Evolutionary conservation across 345 rosid genomes (phyloP).

Genomic region (Diplotaxis tenuifolia): DNA sequence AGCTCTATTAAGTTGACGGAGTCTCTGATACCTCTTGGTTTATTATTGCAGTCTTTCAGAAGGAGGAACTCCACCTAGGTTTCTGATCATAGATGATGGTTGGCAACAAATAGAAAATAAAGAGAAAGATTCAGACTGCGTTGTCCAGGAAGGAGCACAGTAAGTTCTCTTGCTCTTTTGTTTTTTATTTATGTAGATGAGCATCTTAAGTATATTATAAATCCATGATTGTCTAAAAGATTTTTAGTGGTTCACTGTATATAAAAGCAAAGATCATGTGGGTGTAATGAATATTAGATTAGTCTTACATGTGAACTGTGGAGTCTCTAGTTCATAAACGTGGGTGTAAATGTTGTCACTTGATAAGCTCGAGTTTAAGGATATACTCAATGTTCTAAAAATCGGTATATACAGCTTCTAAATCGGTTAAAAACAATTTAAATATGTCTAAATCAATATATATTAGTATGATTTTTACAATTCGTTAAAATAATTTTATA

Average conservation of each 20-base stretch:
- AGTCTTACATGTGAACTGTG: neutral
- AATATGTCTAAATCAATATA: too few species aligned
- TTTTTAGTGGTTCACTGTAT: neutral
- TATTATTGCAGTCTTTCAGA: constrained; percentile 71
- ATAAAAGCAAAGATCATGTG: neutral
- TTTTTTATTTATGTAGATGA: constrained; percentile 9
- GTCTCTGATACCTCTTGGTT: constrained; percentile 25
- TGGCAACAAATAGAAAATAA: constrained; percentile 97
- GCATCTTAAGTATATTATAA: neutral
- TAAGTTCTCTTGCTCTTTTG: constrained; percentile 44
- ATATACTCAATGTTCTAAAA: too few species aligned
- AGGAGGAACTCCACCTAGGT: constrained; percentile 93
- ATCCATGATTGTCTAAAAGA: neutral
- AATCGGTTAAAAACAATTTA: too few species aligned
- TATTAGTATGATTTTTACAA: too few species aligned
- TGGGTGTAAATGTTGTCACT: neutral
- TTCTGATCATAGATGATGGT: constrained; percentile 94
- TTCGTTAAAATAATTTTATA: too few species aligned
- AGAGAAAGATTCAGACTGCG: constrained; percentile 55
- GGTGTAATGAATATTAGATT: neutral
- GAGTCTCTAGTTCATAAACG: constrained; percentile 1
- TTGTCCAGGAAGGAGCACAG: constrained; percentile 99
- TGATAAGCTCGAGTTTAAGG: neutral
- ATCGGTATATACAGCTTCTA: too few species aligned
- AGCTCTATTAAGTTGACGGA: neutral